Base-by-base conservation (phyloP, 768 basidiomycete species). In the Lactarius trivialis region DNA sequence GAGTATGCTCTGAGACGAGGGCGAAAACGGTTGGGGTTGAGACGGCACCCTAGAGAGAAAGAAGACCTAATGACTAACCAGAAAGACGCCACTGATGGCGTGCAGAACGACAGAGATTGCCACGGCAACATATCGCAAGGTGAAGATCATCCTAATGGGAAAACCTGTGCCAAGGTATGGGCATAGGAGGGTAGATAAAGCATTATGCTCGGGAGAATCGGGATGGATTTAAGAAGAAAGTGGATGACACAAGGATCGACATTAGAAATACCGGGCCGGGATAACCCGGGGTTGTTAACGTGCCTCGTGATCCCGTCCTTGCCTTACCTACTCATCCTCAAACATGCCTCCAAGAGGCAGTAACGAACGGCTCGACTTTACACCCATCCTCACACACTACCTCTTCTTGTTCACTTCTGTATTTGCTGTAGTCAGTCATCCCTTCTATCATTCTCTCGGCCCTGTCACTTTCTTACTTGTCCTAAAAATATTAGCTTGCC, bases 351-450 rank as follows among this genome's bases (percentile, higher is more conserved):
- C 79, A 45, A 73, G 82, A 68, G 79, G 78, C 62, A 80, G 76
- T 71, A 67, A 65, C 33, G 81, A 84, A 63, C 81, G 89, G n/a
- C 82, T 90, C 67, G 91, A 93, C 75, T 89, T 93, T 60, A 91
- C 88, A 1, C 93, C 91, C 64, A 89, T 96, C 65, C 79, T 93
- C 60, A 91, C 91, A 19, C 93, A 96, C 72, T 93, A 95, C 71
- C 81, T 96, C 71, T 94, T 96, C 71, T 80, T 96, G 30, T 87
- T 91, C 71, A 96, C 94, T 1, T 86, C 86, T 63, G 81, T 93
- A 57, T 81, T 97, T 53, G 79, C 92, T 34, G 72, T 91, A 61
- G 91, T 93, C 66, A 69, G 90, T 79, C 39, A 5, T 39, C 67
- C 41, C 19, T 14, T 2, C 34, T 37, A 5, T 4, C 12, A 1